These are phyloP conservation scores for Spathaspora girioi DNA, from an alignment of 805 yeast genomes.

Conservation along the genomic window DNA sequence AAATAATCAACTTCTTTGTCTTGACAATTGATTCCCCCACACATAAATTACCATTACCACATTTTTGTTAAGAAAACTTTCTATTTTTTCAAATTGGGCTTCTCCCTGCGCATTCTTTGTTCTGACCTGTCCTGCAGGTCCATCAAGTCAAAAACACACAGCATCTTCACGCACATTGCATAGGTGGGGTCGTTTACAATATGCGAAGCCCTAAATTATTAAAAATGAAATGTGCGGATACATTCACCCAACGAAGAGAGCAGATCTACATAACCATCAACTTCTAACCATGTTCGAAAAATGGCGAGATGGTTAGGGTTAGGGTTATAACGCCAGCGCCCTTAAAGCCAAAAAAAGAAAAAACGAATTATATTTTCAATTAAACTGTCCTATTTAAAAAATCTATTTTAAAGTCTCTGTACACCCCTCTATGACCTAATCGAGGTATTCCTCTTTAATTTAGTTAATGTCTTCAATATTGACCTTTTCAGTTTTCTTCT, in stretches of 20 bases:
- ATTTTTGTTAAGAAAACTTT: too few species aligned
- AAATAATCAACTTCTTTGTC: neutral
- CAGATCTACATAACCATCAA: too few species aligned
- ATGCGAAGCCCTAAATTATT: too few species aligned
- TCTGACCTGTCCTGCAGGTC: neutral
- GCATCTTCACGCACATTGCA: neutral
- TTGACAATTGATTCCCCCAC: neutral
- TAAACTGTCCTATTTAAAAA: neutral
- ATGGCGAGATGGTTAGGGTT: too few species aligned
- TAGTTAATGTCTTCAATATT: neutral
- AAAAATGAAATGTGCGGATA: too few species aligned
- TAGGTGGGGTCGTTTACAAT: too few species aligned
- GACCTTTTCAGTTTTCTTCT: neutral
- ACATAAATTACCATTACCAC: neutral
- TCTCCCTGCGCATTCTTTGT: neutral
- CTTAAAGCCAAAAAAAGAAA: neutral
- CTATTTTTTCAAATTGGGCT: neutral
- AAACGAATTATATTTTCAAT: neutral
- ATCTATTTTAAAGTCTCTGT: neutral
- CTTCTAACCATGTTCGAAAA: too few species aligned
- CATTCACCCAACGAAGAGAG: too few species aligned
- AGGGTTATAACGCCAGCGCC: too few species aligned
- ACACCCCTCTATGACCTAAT: neutral
- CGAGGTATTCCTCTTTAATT: conserved; percentile 1
- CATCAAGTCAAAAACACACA: neutral